Base-by-base conservation (phyloP, 2,329 filamentous ascomycete genomes). In the Ophiocordyceps robertsii region DNA sequence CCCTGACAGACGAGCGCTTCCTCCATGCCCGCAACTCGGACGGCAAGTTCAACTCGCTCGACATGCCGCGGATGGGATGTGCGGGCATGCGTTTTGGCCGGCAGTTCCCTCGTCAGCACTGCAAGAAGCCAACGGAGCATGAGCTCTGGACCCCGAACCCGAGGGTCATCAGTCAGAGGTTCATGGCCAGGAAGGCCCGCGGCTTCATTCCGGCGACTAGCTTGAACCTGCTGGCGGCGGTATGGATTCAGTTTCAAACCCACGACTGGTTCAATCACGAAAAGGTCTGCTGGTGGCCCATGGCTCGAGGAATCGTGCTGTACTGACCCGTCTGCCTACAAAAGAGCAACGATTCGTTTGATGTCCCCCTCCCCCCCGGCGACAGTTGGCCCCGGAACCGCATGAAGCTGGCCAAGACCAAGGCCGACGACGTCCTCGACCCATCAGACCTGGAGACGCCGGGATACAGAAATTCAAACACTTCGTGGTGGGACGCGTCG, bases 121-220 rank as follows among this genome's bases (percentile, higher is more conserved):
- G 39, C 30, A 31, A 31, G 7, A 41, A 41, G 32, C 39, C 39
- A 14, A 41, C 39, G 6, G 39, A 41, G 24, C 21, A 36, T n/a
- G 39, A 41, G 39, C 39, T 41, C 19, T 41, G 39, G 39, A 41
- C 33, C 13, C 39, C 39, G 31, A 41, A 32, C 10, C 39, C 39
- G 24, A 21, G 39, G 2, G n/a, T 41, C 6, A 36, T 41, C 29
- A 41, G 39, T 21, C 21, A 41, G 14, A 41, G n/a, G 30, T 41
- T 41, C 32, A 41, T 41, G 39, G 33, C 33, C 14, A 14, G 39
- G 5, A 6, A 21, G 10, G 12, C 24, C 9, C 33, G 29, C 21
- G 39, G 39, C 19, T 41, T 41, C 16, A 30, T 41, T 6, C 39
- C 39, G 14, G 39, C 39, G 3, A 41, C 39, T 11, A 36, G 31